Conservation (phyloP, 2,329 filamentous ascomycete genomes). For the Microdochium trichocladiopsis region DNA sequence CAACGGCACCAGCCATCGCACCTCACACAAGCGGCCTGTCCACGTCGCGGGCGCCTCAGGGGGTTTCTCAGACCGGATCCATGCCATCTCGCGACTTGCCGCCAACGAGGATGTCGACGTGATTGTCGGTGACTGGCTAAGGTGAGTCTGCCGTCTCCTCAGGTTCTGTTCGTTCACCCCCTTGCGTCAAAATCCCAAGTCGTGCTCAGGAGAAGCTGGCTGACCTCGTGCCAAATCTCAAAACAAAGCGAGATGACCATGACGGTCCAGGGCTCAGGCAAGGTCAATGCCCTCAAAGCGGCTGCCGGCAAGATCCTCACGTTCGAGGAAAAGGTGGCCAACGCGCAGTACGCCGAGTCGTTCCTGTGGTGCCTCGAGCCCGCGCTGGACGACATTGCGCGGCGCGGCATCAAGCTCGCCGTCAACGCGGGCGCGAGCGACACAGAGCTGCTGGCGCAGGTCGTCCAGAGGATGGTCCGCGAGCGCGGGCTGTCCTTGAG, state of each 20-base stretch:
- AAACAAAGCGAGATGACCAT: conserved; percentile 8
- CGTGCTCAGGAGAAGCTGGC: conserved; percentile 4
- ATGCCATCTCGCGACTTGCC: conserved; percentile 14
- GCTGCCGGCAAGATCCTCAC: neutral
- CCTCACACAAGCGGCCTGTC: conserved; percentile 7
- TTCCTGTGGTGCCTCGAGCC: conserved; percentile 18
- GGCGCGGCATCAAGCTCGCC: conserved; percentile 14
- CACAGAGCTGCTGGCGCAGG: conserved; percentile 6
- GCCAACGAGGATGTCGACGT: conserved; percentile 9
- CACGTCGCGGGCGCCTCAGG: conserved; percentile 21
- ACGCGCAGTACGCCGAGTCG: conserved; percentile 10
- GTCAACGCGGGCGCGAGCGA: conserved; percentile 21
- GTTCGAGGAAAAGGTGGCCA: conserved; percentile 1
- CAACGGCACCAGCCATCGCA: neutral
- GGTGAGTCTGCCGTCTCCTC: no score
- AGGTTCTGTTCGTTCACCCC: no score
- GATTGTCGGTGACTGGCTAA: conserved; percentile 11
- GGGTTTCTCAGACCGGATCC: conserved; percentile 22
- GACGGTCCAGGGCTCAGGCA: conserved; percentile 13
- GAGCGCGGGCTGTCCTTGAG: conserved; percentile 11
- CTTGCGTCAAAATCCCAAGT: no score
- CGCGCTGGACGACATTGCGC: conserved; percentile 10
- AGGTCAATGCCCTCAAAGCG: conserved; percentile 4
- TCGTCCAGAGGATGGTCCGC: conserved; percentile 5
- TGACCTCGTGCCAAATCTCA: neutral